Conservation (phyloP, 2,329 filamentous ascomycete genomes). For the Diaporthe sp. region DNA sequence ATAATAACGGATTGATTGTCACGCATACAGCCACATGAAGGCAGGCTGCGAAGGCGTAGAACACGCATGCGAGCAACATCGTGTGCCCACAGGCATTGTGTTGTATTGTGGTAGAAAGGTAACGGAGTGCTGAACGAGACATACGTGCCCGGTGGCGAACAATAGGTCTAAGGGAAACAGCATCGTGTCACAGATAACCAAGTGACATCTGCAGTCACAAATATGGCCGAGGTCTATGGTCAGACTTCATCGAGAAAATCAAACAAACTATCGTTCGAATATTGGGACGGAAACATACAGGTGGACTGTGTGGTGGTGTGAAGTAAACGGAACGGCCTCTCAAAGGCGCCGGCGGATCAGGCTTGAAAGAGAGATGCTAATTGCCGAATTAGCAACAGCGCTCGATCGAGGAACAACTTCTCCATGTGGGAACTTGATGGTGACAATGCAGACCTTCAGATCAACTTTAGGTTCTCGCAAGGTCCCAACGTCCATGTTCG, state of each 20-base stretch:
- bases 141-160: neutral
- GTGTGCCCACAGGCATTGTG: neutral
- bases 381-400: neutral
- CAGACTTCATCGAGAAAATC: neutral
- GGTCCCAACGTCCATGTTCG: neutral
- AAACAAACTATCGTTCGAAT: neutral
- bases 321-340: neutral
- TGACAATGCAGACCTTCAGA: neutral
- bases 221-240: neutral
- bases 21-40: neutral
- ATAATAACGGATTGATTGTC: neutral
- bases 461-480: neutral
- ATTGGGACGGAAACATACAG: constrained; percentile 15
- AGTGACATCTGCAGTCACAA: neutral
- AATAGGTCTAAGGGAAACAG: neutral
- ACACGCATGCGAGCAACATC: neutral
- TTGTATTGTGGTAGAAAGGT: neutral
- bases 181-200: neutral
- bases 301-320: neutral
- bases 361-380: neutral
- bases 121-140: neutral
- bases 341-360: neutral
- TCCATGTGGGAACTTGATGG: constrained; percentile 6
- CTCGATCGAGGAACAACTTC: neutral
- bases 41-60: neutral